These are phyloP conservation scores for Pleurotus ostreatus DNA, from an alignment of 768 basidiomycete genomes.

Conservation along the genomic window DNA sequence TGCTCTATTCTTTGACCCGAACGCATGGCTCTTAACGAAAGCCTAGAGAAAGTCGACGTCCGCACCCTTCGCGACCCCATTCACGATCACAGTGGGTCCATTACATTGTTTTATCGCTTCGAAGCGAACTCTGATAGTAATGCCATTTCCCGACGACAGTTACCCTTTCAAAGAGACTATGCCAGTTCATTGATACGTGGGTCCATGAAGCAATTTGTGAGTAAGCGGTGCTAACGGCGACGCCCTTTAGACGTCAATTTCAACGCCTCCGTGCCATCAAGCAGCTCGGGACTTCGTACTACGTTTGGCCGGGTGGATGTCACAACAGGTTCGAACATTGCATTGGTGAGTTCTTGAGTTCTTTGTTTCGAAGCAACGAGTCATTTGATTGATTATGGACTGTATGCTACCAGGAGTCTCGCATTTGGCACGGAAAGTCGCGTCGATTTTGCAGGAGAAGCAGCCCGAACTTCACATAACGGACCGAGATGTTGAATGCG, in stretches of 20 bases:
- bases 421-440: slow-evolving; percentile 65
- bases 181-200: slow-evolving; percentile 66
- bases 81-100: slow-evolving; percentile 29
- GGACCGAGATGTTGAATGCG: slow-evolving; percentile 68
- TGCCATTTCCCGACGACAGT: slow-evolving; percentile 23
- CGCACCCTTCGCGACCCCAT: slow-evolving; percentile 31
- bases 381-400: too few relatives aligned
- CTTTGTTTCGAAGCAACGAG: too few relatives aligned
- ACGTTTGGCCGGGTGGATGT: slow-evolving; percentile 73
- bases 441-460: slow-evolving; percentile 44
- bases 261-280: slow-evolving; percentile 76
- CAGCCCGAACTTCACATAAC: slow-evolving; percentile 67
- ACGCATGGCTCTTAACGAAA: too few relatives aligned
- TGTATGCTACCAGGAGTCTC: slow-evolving; percentile 57
- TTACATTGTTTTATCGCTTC: neutral
- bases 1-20: too few relatives aligned
- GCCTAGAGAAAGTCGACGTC: neutral
- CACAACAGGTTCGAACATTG: slow-evolving; percentile 85
- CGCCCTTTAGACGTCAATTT: slow-evolving; percentile 54
- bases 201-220: slow-evolving; percentile 15
- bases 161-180: slow-evolving; percentile 29
- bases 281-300: slow-evolving; percentile 74
- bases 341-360: slow-evolving; percentile 46
- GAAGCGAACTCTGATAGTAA: too few relatives aligned
- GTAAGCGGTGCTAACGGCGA: too few relatives aligned